Evolutionary conservation across 768 basidiomycete genomes (phyloP), one percentile per base, ranked within the genome.

Genomic region (Terana coerulea): DNA sequence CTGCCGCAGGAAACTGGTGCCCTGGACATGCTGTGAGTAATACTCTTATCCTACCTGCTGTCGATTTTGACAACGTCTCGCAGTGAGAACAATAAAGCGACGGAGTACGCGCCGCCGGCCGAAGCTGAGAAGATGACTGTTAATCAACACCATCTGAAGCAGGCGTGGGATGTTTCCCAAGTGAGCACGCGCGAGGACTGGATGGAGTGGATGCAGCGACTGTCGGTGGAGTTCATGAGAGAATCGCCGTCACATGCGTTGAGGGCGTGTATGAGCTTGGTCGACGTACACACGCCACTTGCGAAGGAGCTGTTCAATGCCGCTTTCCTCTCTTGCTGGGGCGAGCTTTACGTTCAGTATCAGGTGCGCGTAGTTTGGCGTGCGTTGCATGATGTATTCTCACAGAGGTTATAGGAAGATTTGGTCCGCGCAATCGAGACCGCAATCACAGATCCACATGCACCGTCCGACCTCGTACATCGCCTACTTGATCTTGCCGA

Each of bases 221-320:
- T 99, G 8, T 85, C 92, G 15, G 89, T 94, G 2, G 94, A 98
- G 65, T 88, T 98, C 62, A 95, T 99, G 88, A 91, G 95, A 63
- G 94, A 98, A 57, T 98, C 95, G 0, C 95, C 97, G 0, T 97
- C 94, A 1, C 94, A 95, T 71, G 97, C 97, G n/a, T 79, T 99
- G 33, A 83, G 97, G 37, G 94, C 97, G 0, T 98, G 95, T 62
- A 92, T 93, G 81, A 91, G 83, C 60, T 72, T 98, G 39, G 93
- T 98, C 2, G 91, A 97, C 63, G 83, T 88, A 7, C 91, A 98
- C 67, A 80, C 86, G 19, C 92, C 94, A 1, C 77, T 98, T 45
- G 94, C 93, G 0, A 87, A 88, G 61, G 95, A 98, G 62, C 72
- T 99, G 10, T 98, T 98, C 77, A 98, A 98, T 65, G 93, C 95